Evolutionary conservation across 768 basidiomycete species (phyloP).

Genomic region (Tylopilus felleus): DNA sequence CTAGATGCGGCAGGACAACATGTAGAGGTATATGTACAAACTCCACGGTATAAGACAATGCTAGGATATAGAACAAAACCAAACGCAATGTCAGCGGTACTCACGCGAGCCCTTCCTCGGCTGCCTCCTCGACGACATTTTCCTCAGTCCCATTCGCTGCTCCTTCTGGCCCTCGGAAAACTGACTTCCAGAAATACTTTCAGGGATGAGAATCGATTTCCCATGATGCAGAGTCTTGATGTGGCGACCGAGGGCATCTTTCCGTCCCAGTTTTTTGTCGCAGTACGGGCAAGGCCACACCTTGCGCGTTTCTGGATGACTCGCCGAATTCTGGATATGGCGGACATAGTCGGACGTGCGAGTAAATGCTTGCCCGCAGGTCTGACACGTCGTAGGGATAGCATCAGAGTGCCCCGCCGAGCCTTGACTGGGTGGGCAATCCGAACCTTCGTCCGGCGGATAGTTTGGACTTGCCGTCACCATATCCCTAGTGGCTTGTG

Average conservation of each 20-base stretch:
- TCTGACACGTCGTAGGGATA: constrained; percentile 6
- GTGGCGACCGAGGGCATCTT: constrained; percentile 25
- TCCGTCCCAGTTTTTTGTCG: constrained; percentile 19
- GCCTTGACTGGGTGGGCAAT: neutral
- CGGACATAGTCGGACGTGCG: constrained; percentile 21
- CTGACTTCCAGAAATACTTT: neutral
- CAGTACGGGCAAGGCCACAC: constrained; percentile 26
- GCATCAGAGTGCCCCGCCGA: neutral
- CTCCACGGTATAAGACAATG: neutral
- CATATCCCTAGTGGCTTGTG: neutral
- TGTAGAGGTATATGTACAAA: neutral
- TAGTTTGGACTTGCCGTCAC: neutral
- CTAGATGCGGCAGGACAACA: too few relatives aligned
- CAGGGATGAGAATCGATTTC: neutral
- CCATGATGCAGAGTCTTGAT: constrained; percentile 18
- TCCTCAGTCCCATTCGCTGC: constrained; percentile 8
- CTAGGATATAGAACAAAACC: neutral
- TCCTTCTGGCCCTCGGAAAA: neutral
- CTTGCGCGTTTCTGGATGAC: constrained; percentile 24
- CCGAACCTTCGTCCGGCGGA: neutral
- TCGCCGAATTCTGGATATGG: constrained; percentile 20
- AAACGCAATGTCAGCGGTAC: neutral
- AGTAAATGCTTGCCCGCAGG: constrained; percentile 19
- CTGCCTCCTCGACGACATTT: neutral
- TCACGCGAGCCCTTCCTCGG: constrained; percentile 6